Evolutionary conservation across 2,329 filamentous ascomycete species (phyloP), one percentile per base, ranked within the genome.

Genomic region (Clarireedia monteithiana): DNA sequence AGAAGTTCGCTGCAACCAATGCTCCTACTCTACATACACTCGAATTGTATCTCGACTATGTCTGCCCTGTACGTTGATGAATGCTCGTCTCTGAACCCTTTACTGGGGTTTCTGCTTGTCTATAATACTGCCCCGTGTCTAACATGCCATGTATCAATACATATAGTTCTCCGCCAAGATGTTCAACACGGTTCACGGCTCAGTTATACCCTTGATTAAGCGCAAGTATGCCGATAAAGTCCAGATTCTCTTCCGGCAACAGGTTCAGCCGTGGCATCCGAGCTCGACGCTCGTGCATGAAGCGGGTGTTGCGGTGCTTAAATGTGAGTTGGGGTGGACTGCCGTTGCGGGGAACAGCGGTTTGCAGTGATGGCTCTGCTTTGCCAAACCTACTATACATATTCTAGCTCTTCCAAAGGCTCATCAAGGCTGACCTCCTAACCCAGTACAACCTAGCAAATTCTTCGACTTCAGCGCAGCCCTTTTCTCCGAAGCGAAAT

Each of bases 191-290:
- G 73, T 96, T 64, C 85, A 86, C 72, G 75, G 72, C 56, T 72
- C 76, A 30, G 81, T 95, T 57, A 75, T 82, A 58, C 85, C 88
- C 1, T 70, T 81, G 48, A 77, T 95, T 63, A 76, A 78, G 59
- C 65, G 76, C 50, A 83, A 84, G 65, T 84, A 87, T 61, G 64
- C 74, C 24, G 60, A 59, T 58, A 78, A 77, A 59, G 74, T 96
- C 2, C 79, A 88, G 64, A 77, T 95, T 64, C 81, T 97, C 67
- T 89, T 96, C 77, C 86, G 91, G 50, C 91, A 92, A 70, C 91
- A 96, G 70, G 83, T 96, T 66, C 91, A 96, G 75, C 90, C 91
- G 14, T 96, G 92, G 92, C 91, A 97, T 73, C 92, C 92, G 1
- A 90, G 87, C 20, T 91, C 84, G 42, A 91, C 87, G 6, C 78